Conservation (phyloP, 2,329 filamentous ascomycete genomes). For the Arachnomyces sp. region DNA sequence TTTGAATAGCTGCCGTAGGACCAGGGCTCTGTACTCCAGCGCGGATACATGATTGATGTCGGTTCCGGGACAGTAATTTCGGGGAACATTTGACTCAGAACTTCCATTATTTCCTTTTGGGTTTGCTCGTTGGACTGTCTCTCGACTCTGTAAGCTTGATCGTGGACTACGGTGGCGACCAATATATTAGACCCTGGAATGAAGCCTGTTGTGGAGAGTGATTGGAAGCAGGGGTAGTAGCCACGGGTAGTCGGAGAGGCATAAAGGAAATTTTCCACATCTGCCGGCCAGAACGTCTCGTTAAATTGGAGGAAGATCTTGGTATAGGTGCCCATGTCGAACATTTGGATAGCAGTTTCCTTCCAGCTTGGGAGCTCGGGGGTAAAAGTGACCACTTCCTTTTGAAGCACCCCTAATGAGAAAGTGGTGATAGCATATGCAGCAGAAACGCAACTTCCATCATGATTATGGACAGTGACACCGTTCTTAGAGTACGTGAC, state of each 20-base stretch:
- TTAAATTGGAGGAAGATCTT: conserved; percentile 65
- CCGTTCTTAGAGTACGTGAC: conserved; percentile 46
- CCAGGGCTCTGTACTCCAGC: conserved; percentile 47
- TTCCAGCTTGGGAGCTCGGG: conserved; percentile 58
- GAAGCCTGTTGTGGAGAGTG: conserved; percentile 50
- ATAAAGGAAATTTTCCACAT: conserved; percentile 48
- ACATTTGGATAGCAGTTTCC: conserved; percentile 52
- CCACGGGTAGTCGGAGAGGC: conserved; percentile 41
- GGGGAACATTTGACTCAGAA: conserved; percentile 55
- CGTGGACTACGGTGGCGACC: conserved; percentile 54
- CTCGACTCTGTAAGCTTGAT: conserved; percentile 51
- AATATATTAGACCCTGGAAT: conserved; percentile 55
- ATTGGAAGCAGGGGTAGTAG: conserved; percentile 57
- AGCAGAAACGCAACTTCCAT: conserved; percentile 51
- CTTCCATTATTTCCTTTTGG: conserved; percentile 47
- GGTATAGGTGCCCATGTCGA: conserved; percentile 63
- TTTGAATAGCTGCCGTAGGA: conserved; percentile 57
- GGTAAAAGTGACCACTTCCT: conserved; percentile 49
- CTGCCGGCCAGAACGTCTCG: conserved; percentile 55
- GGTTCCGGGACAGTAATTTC: conserved; percentile 50
- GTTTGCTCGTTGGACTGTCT: conserved; percentile 52
- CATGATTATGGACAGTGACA: conserved; percentile 46
- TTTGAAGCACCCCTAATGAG: conserved; percentile 59
- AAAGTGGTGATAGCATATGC: conserved; percentile 60
- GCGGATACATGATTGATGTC: conserved; percentile 52